Conservation (phyloP, 345 rosid genomes). For the Boechera divaricarpa region DNA sequence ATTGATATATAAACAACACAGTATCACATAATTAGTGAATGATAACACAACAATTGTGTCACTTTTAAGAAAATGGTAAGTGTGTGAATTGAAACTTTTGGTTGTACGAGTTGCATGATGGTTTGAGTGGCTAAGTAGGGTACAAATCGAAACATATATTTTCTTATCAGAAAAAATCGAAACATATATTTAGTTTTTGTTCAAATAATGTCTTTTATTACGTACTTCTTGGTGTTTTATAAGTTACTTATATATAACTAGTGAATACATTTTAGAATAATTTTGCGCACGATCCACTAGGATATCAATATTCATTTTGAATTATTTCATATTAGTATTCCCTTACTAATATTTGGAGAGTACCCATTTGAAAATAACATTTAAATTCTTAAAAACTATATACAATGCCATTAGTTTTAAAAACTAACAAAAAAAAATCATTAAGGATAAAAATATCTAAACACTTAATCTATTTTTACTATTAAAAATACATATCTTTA, state of each 20-base stretch:
- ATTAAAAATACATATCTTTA: too few relatives aligned
- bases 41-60: neutral
- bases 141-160: neutral
- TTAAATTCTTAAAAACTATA: too few relatives aligned
- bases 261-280: too few relatives aligned
- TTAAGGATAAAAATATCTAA: too few relatives aligned
- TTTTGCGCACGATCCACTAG: too few relatives aligned
- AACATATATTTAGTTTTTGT: neutral
- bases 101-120: constrained; percentile 1
- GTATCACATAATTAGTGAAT: neutral
- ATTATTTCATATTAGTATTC: too few relatives aligned
- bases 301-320: too few relatives aligned
- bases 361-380: too few relatives aligned
- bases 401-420: too few relatives aligned
- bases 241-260: neutral
- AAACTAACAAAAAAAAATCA: too few relatives aligned
- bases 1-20: neutral
- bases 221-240: neutral
- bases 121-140: neutral
- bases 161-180: neutral
- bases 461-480: too few relatives aligned
- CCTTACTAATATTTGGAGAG: too few relatives aligned
- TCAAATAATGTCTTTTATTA: neutral
- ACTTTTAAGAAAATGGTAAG: neutral
- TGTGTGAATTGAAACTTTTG: neutral